Base-by-base conservation (phyloP, 2,329 filamentous ascomycete genomes). In the Clonostachys rosea region DNA sequence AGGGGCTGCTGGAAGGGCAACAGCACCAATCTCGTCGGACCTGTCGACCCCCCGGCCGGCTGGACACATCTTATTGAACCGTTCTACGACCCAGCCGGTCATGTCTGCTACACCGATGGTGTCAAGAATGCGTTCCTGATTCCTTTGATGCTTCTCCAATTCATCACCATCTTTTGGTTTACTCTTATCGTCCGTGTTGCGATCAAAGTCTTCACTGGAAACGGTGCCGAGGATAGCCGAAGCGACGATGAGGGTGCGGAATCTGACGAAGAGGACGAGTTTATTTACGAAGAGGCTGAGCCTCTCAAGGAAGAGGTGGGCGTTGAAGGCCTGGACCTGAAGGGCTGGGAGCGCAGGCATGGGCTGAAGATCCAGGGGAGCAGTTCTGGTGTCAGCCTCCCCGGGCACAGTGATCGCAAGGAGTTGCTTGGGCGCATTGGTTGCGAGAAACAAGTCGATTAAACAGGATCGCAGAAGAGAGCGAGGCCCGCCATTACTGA, bases 101-200 rank as follows among this genome's bases (percentile, higher is more conserved):
- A 81, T 2, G 80, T 97, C 42, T 96, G 91, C 75, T 95, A 85
- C 75, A 89, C 88, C 56, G 66, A 82, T 18, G 77, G 75, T 11
- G 81, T 96, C 58, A 84, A 86, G 58, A 87, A 81, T 77, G 74
- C 76, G 12, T 97, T 97, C 70, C 72, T 97, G 14, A 74, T 77
- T 10, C 77, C 89, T 37, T 81, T 99, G 4, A 72, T 95, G 12
- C 78, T 85, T 36, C 75, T 99, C 18, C 91, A 97, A 66, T 72
- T 76, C 18, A 78, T 99, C 46, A 91, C 88, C 34, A 71, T 95
- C 35, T 76, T 88, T 51, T 97, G 94, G 94, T 95, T 97, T 60
- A 77, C 75, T 52, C 87, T 96, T 83, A 96, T 97, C 55, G 68
- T 91, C 37, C 82, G 84, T 48, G 88, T 99, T 3, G 91, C 91